Conservation (phyloP, 495 filamentous ascomycete species). For the Aspergillus sclerotioniger region DNA sequence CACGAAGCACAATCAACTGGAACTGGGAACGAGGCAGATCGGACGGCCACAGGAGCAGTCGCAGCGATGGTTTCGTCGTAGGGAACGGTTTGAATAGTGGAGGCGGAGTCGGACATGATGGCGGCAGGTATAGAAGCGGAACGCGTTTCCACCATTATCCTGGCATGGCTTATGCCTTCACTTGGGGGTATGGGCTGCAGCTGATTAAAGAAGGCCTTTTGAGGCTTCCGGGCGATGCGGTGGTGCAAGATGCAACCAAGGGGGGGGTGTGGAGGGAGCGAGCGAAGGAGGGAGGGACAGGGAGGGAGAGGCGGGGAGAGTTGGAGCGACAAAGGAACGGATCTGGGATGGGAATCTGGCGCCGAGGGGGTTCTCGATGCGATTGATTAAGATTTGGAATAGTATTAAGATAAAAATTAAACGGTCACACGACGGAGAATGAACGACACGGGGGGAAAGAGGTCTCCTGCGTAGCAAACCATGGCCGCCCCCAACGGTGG, state of each 20-base stretch:
- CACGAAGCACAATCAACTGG: conserved; percentile 25
- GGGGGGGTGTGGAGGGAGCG: neutral
- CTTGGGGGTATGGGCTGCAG: neutral
- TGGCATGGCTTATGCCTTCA: conserved; percentile 37
- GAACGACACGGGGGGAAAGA: conserved; percentile 16
- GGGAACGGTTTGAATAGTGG: conserved; percentile 27
- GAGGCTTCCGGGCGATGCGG: neutral
- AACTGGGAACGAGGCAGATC: conserved; percentile 32
- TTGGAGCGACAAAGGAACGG: conserved; percentile 14
- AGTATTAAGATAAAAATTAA: conserved; percentile 3
- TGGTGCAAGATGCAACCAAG: neutral
- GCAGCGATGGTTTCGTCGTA: conserved; percentile 30
- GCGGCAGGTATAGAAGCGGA: conserved; percentile 33
- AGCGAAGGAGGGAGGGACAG: neutral
- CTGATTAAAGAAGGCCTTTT: neutral
- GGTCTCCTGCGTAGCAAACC: conserved; percentile 13
- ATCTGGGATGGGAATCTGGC: conserved; percentile 5
- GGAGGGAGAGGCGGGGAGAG: conserved; percentile 12
- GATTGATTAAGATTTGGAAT: neutral
- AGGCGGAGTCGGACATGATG: conserved; percentile 29
- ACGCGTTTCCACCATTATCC: conserved; percentile 41
- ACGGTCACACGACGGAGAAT: conserved; percentile 8
- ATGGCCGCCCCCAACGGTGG: conserved; percentile 17
- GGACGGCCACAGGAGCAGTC: conserved; percentile 24
- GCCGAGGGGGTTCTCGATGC: neutral